These are phyloP conservation scores for Dothistroma septosporum DNA, from an alignment of 2,329 filamentous ascomycete genomes.

Conservation along the genomic window DNA sequence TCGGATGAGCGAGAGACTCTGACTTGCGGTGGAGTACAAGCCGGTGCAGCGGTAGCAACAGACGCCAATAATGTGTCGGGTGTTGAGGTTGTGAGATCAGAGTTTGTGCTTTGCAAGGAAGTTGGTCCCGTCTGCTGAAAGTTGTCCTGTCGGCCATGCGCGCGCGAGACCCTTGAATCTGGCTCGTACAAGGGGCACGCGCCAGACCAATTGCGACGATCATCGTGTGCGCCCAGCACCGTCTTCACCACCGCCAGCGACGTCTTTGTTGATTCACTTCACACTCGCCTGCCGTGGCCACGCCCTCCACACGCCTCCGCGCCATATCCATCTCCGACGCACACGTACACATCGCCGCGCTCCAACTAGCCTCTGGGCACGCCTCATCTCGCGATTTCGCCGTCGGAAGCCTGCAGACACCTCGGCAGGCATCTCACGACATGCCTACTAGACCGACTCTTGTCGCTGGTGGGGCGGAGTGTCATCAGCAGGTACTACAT, in stretches of 20 bases:
- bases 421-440: neutral
- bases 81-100: neutral
- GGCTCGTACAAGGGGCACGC: too few species aligned
- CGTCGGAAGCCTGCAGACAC: neutral
- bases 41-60: neutral
- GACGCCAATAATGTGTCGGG: too few species aligned
- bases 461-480: neutral
- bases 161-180: too few species aligned
- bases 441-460: neutral
- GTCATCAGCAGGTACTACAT: neutral
- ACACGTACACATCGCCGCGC: neutral
- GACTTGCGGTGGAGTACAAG: conserved; percentile 37
- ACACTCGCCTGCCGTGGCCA: too few species aligned
- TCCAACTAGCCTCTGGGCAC: too few species aligned
- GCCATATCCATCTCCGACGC: neutral
- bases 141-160: neutral
- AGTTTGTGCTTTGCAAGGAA: neutral
- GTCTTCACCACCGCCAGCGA: too few species aligned
- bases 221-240: too few species aligned
- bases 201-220: too few species aligned
- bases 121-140: neutral
- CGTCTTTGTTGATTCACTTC: too few species aligned
- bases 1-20: conserved; percentile 12
- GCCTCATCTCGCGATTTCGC: neutral
- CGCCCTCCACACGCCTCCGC: too few species aligned